Evolutionary conservation across 2,329 filamentous ascomycete genomes (phyloP).

Genomic region (Pleochaeta shiraiana): DNA sequence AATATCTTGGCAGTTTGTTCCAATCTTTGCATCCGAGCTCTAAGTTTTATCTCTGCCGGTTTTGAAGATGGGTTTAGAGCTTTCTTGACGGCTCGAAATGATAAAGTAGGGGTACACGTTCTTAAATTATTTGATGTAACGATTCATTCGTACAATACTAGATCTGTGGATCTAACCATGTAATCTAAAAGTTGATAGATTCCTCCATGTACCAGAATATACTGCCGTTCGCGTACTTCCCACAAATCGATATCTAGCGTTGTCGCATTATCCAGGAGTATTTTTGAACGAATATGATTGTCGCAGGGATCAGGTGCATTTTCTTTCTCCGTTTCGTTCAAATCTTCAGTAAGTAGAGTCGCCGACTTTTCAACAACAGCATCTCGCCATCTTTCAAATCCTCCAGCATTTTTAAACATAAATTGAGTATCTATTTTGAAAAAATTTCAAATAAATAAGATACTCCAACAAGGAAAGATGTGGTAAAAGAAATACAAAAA

Average conservation of each 20-base stretch:
- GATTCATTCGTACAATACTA: background rate
- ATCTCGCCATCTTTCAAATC: background rate
- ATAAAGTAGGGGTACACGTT: background rate
- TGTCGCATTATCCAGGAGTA: background rate
- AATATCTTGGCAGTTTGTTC: background rate
- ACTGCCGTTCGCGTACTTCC: constrained; percentile 1
- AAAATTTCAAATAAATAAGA: no score
- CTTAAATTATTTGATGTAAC: background rate
- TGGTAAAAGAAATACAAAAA: no score
- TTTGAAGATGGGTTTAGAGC: background rate
- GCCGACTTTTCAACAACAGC: background rate
- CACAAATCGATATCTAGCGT: background rate
- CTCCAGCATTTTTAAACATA: background rate
- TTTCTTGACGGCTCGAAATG: background rate
- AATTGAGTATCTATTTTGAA: background rate
- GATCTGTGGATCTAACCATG: background rate
- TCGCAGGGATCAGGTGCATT: background rate
- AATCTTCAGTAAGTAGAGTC: background rate
- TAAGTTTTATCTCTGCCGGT: background rate
- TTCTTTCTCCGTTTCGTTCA: background rate
- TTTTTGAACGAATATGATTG: background rate
- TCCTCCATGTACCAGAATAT: background rate
- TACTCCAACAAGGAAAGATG: no score
- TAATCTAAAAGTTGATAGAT: background rate
- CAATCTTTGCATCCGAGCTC: background rate